Evolutionary conservation across 2,329 filamentous ascomycete species (phyloP).

Genomic region (Biscogniauxia mediterranea): DNA sequence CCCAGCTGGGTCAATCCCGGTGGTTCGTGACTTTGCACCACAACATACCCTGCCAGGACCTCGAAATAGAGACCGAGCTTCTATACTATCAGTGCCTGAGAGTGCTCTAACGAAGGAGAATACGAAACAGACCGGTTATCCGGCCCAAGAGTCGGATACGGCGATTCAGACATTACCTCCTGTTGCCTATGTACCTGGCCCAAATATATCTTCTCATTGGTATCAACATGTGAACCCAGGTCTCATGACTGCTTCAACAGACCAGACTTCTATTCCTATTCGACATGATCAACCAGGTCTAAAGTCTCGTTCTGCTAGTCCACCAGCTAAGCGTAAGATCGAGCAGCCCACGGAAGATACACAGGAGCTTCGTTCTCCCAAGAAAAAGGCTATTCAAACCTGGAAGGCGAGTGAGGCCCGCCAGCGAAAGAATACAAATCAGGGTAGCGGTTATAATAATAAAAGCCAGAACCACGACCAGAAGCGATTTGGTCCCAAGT

Average conservation of each 20-base stretch:
- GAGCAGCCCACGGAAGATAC: constrained; percentile 1
- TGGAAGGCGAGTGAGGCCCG: background rate
- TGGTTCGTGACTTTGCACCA: background rate
- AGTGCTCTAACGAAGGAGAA: background rate
- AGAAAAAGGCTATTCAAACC: constrained; percentile 7
- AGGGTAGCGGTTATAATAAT: background rate
- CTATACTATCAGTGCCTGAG: background rate
- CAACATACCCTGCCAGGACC: background rate
- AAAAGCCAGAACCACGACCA: constrained; percentile 1
- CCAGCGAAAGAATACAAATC: background rate
- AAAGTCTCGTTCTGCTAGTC: background rate
- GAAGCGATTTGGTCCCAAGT: background rate
- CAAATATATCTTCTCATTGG: background rate
- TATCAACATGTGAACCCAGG: too few relatives aligned
- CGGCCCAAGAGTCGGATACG: background rate
- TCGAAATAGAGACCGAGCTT: background rate
- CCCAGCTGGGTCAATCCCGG: background rate
- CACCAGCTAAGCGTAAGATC: constrained; percentile 13
- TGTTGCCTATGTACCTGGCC: background rate
- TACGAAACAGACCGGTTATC: background rate
- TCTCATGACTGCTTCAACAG: background rate
- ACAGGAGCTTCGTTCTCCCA: constrained; percentile 1
- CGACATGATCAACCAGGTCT: background rate
- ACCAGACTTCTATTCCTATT: background rate
- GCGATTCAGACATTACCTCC: background rate